Conservation (phyloP, 2,329 filamentous ascomycete genomes). For the Chrysosporium keratinophilum region DNA sequence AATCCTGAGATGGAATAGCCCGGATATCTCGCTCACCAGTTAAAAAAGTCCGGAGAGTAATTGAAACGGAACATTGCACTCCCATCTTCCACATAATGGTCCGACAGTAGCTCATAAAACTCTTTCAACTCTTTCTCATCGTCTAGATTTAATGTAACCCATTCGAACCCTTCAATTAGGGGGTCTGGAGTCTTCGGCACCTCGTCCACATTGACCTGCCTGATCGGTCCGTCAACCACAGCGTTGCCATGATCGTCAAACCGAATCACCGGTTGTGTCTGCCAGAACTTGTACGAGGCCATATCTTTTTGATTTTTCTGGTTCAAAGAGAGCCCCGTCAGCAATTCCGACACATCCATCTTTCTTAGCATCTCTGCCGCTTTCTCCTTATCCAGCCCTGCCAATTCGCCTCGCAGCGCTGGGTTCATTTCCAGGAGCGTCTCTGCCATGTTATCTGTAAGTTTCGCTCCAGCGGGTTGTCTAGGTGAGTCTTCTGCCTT, state of each 20-base stretch:
- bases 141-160: conserved; percentile 80
- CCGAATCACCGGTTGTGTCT: conserved; percentile 85
- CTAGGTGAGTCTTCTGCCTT: conserved; percentile 21
- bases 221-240: conserved; percentile 71
- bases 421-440: conserved; percentile 42
- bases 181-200: conserved; percentile 67
- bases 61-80: conserved; percentile 97
- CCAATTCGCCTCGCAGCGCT: conserved; percentile 61
- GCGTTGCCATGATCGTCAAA: conserved; percentile 52
- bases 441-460: conserved; percentile 32
- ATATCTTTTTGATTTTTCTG: conserved; percentile 93
- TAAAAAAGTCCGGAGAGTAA: conserved; percentile 78
- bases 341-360: conserved; percentile 39
- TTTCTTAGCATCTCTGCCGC: conserved; percentile 42
- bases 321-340: conserved; percentile 52
- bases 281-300: conserved; percentile 97
- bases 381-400: conserved; percentile 56
- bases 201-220: conserved; percentile 64
- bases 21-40: conserved; percentile 51
- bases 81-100: conserved; percentile 95
- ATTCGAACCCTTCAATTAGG: conserved; percentile 78
- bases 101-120: conserved; percentile 79
- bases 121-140: conserved; percentile 71
- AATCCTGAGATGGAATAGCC: not conserved
- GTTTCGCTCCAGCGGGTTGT: conserved; percentile 22